Base-by-base conservation (phyloP, 192 early-diverging fungal genomes). In the Entrophospora sp. region DNA sequence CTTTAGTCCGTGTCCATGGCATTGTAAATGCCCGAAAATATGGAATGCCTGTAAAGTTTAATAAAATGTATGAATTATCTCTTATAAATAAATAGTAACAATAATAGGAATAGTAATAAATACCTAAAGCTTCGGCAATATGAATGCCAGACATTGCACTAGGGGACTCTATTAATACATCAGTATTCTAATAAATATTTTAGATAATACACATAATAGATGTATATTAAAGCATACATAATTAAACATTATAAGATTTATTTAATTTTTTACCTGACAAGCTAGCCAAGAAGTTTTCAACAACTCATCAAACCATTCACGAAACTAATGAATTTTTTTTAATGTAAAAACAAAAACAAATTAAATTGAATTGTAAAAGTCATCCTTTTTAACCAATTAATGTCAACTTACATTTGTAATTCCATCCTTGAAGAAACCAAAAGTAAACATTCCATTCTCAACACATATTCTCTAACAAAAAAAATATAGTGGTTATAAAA, bases 1-100 rank as follows among this genome's bases (percentile, higher is more conserved):
- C 71, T 25, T 78, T 66, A n/a, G 89, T 90, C 9, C 84, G 71
- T n/a, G 83, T 87, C 89, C 86, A 88, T 3, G 87, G 87, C 83
- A 90, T 87, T 7, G 87, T 78, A 66, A 89, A 85, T 18, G 85
- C 79, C 20, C 78, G 52, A 69, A 86, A 85, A 59, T 83, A 85
- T 35, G 87, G 83, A 31, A 89, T 77, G 24, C 71, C 78, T 69
- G 68, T n/a, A n/a, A n/a, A n/a, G n/a, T n/a, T n/a, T n/a, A 43
- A 20, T n/a, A 13, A 35, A 18, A 62, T 18, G 16, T 36, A 42
- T 7, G n/a, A 1, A n/a, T 5, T 66, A 32, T 40, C 44, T 71
- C 14, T 24, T 10, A 46, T 45, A 12, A 35, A 14, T 45, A 62
- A 25, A n/a, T 7, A 35, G 38, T 42, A 6, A 14, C 61, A 36